Base-by-base conservation (phyloP, 768 basidiomycete species). In the Tremella fuciformis region DNA sequence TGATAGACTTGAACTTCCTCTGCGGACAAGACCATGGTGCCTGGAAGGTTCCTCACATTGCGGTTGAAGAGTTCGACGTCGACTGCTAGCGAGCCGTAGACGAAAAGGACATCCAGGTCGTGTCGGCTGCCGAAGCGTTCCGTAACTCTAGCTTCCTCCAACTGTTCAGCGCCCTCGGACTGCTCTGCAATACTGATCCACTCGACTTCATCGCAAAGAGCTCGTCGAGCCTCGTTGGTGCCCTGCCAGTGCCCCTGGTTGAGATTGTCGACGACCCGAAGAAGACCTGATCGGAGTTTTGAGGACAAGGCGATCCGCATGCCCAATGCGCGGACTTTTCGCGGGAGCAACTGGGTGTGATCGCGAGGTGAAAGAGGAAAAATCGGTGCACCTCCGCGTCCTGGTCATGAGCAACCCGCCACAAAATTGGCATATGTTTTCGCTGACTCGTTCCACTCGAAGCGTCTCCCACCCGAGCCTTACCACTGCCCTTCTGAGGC, bases 291-390 rank as follows among this genome's bases (percentile, higher is more conserved):
- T 67, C 83, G 83, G 71, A 94, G 80, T 76, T 91, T 91, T 42
- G 84, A 82, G 64, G 89, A 91, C 46, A 98, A 77, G 1, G 90
- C 92, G 51, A 92, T 87, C 19, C 89, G 84, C 84, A 97, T 86
- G 9, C 93, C 94, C 85, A 97, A 88, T 67, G 89, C 81, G 41
- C 91, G 83, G 65, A 96, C 88, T 78, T 97, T 97, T 63, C 89
- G 83, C n/a, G 89, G 88, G 38, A 99, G 83, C 63, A 89, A 87
- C 18, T 91, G 91, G 67, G 88, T 85, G 77, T 93, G 97, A 75
- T 96, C 89, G 50, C 91, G 84, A 2, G 91, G 89, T 72, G 89
- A 87, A 0, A 91, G 90, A 26, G 91, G 91, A 60, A 91, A 92
- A 6, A 90, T 90, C 40, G 88, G 84, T 66, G 94, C 96, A 78